Evolutionary conservation across 1,284 basidiomycete genomes (phyloP).

Genomic region (Xerocomus amazonicus): DNA sequence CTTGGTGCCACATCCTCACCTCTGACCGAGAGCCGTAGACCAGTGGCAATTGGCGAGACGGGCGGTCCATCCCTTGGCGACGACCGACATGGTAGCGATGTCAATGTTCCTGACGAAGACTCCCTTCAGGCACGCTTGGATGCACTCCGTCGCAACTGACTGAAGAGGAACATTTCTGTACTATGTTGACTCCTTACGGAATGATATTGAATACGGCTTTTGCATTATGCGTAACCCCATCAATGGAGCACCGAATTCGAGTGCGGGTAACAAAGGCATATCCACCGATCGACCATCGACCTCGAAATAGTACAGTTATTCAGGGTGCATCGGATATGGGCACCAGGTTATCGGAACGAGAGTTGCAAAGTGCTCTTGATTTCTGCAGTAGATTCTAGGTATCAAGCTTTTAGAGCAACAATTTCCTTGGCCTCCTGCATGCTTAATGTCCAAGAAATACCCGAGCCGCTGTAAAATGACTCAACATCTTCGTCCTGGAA

Average conservation of each 20-base stretch:
- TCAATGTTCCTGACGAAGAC: slow-evolving; percentile 73
- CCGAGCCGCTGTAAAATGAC: slow-evolving; percentile 88
- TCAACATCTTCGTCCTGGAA: slow-evolving; percentile 84
- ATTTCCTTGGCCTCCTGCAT: slow-evolving; percentile 76
- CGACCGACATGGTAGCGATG: slow-evolving; percentile 36
- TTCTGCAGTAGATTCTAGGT: slow-evolving; percentile 50
- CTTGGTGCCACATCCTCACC: slow-evolving; percentile 58
- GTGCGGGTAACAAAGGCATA: too few species aligned
- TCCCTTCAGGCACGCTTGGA: slow-evolving; percentile 85
- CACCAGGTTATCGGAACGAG: slow-evolving; percentile 59
- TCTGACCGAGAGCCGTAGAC: slow-evolving; percentile 61
- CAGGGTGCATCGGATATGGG: slow-evolving; percentile 70
- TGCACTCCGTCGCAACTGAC: slow-evolving; percentile 65
- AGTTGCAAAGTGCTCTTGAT: slow-evolving; percentile 62
- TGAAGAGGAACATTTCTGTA: neutral
- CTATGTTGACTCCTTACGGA: slow-evolving; percentile 4
- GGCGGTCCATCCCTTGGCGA: slow-evolving; percentile 40
- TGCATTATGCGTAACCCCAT: neutral
- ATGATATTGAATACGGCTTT: slow-evolving; percentile 4
- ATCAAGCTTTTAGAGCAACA: slow-evolving; percentile 56
- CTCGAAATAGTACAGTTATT: slow-evolving; percentile 48
- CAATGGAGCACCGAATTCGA: neutral
- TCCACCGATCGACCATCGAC: too few species aligned
- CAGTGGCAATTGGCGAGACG: slow-evolving; percentile 77
- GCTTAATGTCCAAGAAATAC: slow-evolving; percentile 85